These are phyloP conservation scores for Globisporangium recalcitrans DNA, from an alignment of 352 stramenopile species.

Conservation along the genomic window DNA sequence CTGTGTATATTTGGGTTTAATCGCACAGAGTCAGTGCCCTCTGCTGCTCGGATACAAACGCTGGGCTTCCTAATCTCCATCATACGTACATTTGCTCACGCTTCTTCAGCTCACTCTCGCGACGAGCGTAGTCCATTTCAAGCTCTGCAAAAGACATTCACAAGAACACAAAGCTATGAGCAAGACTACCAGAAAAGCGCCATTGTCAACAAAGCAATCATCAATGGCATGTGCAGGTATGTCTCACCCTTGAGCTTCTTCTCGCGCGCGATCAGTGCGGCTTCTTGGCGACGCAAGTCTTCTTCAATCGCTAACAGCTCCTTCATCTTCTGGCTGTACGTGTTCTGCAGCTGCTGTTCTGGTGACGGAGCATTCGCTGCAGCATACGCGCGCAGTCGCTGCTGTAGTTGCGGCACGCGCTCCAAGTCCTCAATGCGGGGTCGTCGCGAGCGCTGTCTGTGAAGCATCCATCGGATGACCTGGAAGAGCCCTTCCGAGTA, in stretches of 20 bases:
- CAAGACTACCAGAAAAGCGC: not conserved
- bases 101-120: slow-evolving; percentile 81
- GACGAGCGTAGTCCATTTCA: slow-evolving; percentile 71
- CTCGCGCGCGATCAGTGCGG: slow-evolving; percentile 74
- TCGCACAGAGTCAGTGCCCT: slow-evolving; percentile 6
- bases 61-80: not conserved
- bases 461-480: slow-evolving; percentile 89
- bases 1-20: slow-evolving; percentile 21
- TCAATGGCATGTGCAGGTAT: not conserved
- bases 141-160: slow-evolving; percentile 34
- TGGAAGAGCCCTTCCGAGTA: slow-evolving; percentile 91
- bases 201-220: too few species aligned
- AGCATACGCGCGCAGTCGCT: slow-evolving; percentile 74
- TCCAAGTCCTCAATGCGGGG: slow-evolving; percentile 84
- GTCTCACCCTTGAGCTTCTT: slow-evolving; percentile 76
- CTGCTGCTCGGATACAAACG: slow-evolving; percentile 1
- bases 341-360: slow-evolving; percentile 71
- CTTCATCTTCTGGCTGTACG: slow-evolving; percentile 87
- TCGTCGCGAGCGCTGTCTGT: slow-evolving; percentile 74
- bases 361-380: slow-evolving; percentile 47
- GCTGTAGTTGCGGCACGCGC: slow-evolving; percentile 72
- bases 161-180: not conserved
- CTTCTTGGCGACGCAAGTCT: slow-evolving; percentile 79
- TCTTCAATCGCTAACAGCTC: slow-evolving; percentile 82
- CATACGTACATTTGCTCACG: slow-evolving; percentile 71